Evolutionary conservation across 2,329 filamentous ascomycete species (phyloP).

Genomic region (Sclerotinia spermophila): DNA sequence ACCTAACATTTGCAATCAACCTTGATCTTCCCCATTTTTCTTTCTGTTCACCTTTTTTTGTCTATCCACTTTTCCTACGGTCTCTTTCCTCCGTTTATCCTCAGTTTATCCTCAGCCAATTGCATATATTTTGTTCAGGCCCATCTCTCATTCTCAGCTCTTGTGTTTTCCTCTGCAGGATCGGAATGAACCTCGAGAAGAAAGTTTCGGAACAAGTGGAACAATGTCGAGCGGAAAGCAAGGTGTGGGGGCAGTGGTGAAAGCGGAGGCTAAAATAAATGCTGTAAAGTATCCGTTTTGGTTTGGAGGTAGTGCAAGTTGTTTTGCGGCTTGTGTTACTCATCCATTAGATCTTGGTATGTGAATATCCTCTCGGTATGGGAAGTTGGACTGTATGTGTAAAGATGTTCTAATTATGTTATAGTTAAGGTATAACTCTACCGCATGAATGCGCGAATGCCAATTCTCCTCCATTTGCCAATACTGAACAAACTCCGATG

Average conservation of each 20-base stretch:
- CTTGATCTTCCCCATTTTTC: constrained; percentile 17
- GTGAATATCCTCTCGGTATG: constrained; percentile 33
- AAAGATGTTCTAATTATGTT: constrained; percentile 2
- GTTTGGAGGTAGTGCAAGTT: constrained; percentile 95
- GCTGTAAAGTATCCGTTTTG: constrained; percentile 69
- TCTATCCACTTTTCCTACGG: constrained; percentile 11
- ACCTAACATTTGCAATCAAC: constrained; percentile 3
- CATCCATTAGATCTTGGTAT: constrained; percentile 89
- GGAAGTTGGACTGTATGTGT: neutral
- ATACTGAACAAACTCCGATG: constrained; percentile 9
- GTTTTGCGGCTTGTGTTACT: constrained; percentile 85
- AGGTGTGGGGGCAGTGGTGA: constrained; percentile 15
- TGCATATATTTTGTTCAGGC: neutral
- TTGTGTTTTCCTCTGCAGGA: neutral
- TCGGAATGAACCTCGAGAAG: constrained; percentile 24
- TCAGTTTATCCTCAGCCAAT: constrained; percentile 10
- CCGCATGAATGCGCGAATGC: constrained; percentile 3
- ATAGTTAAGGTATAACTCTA: constrained; percentile 33
- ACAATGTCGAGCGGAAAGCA: constrained; percentile 22
- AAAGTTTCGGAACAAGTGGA: constrained; percentile 28
- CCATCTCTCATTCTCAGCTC: neutral
- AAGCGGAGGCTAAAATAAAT: constrained; percentile 28
- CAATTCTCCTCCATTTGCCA: neutral
- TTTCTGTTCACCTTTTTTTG: constrained; percentile 12
- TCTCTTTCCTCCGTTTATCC: neutral